Evolutionary conservation across 2,329 filamentous ascomycete genomes (phyloP).

Genomic region (Piedraia hortae): DNA sequence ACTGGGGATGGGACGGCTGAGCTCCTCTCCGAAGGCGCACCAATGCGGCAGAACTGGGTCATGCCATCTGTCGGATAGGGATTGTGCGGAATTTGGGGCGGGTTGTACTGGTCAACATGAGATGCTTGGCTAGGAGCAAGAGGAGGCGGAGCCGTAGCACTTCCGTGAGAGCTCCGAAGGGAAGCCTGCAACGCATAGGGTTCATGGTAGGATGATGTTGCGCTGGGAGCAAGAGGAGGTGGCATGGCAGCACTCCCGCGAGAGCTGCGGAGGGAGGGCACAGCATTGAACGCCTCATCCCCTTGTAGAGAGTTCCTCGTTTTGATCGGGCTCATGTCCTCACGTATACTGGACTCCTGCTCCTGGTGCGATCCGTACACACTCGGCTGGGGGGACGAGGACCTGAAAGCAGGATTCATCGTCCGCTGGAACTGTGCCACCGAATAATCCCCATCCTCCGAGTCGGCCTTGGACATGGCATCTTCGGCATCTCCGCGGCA

Average conservation of each 20-base stretch:
- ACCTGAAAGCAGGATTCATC: slow-evolving; percentile 85
- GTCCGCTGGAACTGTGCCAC: slow-evolving; percentile 87
- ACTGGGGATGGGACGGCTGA: slow-evolving; percentile 38
- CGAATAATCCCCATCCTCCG: slow-evolving; percentile 71
- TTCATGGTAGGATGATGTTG: slow-evolving; percentile 10
- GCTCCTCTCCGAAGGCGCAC: slow-evolving; percentile 40
- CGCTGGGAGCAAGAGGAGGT: slow-evolving; percentile 3
- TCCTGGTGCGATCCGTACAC: slow-evolving; percentile 82
- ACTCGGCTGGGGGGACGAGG: slow-evolving; percentile 87
- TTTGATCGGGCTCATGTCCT: slow-evolving; percentile 30
- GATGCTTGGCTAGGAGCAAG: slow-evolving; percentile 5
- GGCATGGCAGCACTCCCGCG: slow-evolving; percentile 6
- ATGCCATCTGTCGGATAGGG: slow-evolving; percentile 87
- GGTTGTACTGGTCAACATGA: slow-evolving; percentile 27
- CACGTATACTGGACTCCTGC: slow-evolving; percentile 43
- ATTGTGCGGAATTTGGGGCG: slow-evolving; percentile 56
- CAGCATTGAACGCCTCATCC: slow-evolving; percentile 9
- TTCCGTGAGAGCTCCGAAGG: slow-evolving; percentile 2
- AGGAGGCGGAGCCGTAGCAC: slow-evolving; percentile 4
- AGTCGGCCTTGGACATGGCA: slow-evolving; percentile 43
- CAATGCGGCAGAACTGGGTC: slow-evolving; percentile 82
- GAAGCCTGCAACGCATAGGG: too few species aligned
- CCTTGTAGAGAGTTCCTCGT: slow-evolving; percentile 14
- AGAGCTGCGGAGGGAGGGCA: slow-evolving; percentile 8
- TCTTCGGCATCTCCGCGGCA: slow-evolving; percentile 67